A percentile compares a stretch with the other conserved stretches of the same genome.
These are phyloP conservation scores for Apiospora kogelbergensis DNA, from an alignment of 2,329 filamentous ascomycete genomes.

Conservation along the genomic window DNA sequence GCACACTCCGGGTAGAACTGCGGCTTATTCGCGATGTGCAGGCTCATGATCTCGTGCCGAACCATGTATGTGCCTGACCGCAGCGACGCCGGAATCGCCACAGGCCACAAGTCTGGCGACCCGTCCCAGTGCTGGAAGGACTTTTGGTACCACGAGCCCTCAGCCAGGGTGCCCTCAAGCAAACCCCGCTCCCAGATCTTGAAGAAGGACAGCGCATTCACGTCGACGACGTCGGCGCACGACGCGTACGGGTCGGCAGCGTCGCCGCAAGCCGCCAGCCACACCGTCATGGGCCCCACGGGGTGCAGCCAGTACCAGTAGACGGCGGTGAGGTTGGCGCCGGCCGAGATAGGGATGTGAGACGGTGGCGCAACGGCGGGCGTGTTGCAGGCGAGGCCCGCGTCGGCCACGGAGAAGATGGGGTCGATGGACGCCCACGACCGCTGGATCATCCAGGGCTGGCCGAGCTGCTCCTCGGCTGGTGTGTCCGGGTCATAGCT, in stretches of 20 bases:
- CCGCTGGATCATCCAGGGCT: conserved; percentile 39
- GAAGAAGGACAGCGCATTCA: conserved; percentile 35
- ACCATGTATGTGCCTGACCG: conserved; percentile 50
- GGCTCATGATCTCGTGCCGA: conserved; percentile 51
- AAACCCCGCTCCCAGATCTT: conserved; percentile 41
- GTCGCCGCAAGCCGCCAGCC: conserved; percentile 35
- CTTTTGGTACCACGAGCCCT: conserved; percentile 31
- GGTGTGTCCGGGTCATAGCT: conserved; percentile 36
- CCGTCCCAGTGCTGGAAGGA: conserved; percentile 18
- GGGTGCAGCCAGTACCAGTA: conserved; percentile 44
- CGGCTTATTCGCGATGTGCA: conserved; percentile 48
- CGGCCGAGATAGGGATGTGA: conserved; percentile 30
- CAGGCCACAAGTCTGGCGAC: conserved; percentile 41
- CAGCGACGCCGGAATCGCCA: conserved; percentile 44
- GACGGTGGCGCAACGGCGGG: conserved; percentile 34
- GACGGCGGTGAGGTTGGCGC: conserved; percentile 37
- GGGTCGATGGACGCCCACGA: conserved; percentile 39
- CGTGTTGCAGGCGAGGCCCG: conserved; percentile 36
- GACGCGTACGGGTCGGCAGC: neutral
- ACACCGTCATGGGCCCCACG: conserved; percentile 40
- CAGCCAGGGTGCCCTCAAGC: conserved; percentile 31
- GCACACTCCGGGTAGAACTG: conserved; percentile 44
- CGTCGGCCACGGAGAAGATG: conserved; percentile 34
- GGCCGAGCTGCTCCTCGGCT: conserved; percentile 30
- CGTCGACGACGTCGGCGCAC: conserved; percentile 29